Base-by-base conservation (phyloP, 345 rosid genomes). In the Capsella bursapastoris region DNA sequence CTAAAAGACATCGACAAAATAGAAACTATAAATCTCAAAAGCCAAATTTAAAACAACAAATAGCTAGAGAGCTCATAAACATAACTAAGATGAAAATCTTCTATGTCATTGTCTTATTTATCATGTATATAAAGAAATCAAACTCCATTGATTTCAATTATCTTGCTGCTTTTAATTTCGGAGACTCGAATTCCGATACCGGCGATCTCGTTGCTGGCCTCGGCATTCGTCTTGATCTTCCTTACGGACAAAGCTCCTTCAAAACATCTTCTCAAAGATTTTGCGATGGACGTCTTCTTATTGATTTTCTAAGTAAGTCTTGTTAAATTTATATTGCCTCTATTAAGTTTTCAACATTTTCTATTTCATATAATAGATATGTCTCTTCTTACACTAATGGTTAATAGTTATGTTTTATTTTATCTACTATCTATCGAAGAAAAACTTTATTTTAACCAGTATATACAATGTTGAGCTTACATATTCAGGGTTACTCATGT, bases 101-200 rank as follows among this genome's bases (percentile, higher is more conserved):
- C 47, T 70, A 47, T 49, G 15, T 77, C 45, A 1, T 57, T 9
- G 0, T 77, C 18, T 56, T 71, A 3, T 6, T 65, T 35, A 47
- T 38, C 61, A 29, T 57, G 13, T 31, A 38, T 22, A 37, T 79
- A 50, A 38, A 72, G 0, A 13, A 8, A 3, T 68, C 81, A 25
- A 64, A 22, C 15, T 77, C 92, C 0, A 11, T 75, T 10, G 79
- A 83, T 35, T 83, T 84, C 76, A 64, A 84, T 4, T 86, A 82
- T 67, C 71, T 84, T 1, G 68, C 88, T 3, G 86, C 81, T 56
- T 88, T 88, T 83, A 86, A 84, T 78, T 91, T 89, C 22, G 93
- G 97, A 48, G 96, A 88, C 66, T 89, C 96, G 1, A 89, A 85
- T 66, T 88, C 93, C 0, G 97, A 91, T 75, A 89, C 91, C 0